phyloP scores from a whole-genome alignment of 1,284 basidiomycete species.

The Sporisorium scitamineum region DNA sequence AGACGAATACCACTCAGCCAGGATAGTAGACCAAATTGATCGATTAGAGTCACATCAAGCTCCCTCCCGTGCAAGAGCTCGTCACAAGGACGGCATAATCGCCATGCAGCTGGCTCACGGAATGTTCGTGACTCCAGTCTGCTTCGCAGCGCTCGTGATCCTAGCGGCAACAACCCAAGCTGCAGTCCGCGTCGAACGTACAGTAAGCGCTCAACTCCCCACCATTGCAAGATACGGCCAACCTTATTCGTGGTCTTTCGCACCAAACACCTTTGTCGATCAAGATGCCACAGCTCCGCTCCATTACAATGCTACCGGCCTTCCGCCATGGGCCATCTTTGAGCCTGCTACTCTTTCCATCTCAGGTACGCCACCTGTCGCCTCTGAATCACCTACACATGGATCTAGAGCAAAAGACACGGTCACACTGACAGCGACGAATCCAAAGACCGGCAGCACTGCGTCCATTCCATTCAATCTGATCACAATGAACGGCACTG shows the following conservation, averaged over 20 bases:
- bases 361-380: constrained; percentile 49
- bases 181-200: constrained; percentile 38
- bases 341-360: constrained; percentile 47
- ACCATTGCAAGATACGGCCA: constrained; percentile 55
- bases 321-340: constrained; percentile 62
- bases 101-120: constrained; percentile 7
- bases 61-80: neutral
- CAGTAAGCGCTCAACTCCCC: constrained; percentile 55
- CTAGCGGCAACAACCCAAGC: constrained; percentile 7
- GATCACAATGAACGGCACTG: constrained; percentile 50
- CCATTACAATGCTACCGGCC: constrained; percentile 34
- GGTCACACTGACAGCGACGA: constrained; percentile 25
- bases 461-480: constrained; percentile 46
- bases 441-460: constrained; percentile 26
- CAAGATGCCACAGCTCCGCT: constrained; percentile 32
- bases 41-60: neutral
- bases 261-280: constrained; percentile 52
- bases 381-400: constrained; percentile 4
- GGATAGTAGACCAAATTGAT: neutral
- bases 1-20: neutral
- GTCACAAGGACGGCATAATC: neutral
- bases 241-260: constrained; percentile 59
- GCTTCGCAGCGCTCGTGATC: constrained; percentile 14
- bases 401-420: constrained; percentile 13
- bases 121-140: neutral